These are phyloP conservation scores for Diaporthe vaccinii DNA, from an alignment of 2,329 filamentous ascomycete species.

Conservation along the genomic window DNA sequence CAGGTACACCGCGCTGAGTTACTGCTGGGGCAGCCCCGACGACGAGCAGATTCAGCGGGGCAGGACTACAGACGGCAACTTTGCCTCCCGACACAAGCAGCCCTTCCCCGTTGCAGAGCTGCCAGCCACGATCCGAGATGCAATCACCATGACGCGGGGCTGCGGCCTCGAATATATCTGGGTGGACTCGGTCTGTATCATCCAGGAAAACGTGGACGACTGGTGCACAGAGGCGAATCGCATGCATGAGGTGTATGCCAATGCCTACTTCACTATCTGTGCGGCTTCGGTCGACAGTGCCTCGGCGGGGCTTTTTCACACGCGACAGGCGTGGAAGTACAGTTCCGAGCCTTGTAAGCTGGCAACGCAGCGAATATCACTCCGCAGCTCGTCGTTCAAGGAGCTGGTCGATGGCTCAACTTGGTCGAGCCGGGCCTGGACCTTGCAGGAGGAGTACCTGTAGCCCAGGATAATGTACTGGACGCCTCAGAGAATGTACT, in stretches of 20 bases:
- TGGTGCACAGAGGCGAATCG: background rate
- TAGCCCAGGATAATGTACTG: slow-evolving; percentile 2
- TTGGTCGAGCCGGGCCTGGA: background rate
- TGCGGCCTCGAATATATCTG: background rate
- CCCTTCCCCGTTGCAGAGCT: background rate
- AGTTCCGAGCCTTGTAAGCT: background rate
- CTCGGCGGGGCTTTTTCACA: background rate
- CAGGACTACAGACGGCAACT: background rate
- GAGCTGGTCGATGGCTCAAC: background rate
- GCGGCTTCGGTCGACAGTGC: background rate
- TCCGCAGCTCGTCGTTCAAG: background rate
- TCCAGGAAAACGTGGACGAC: background rate
- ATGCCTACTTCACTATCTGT: background rate
- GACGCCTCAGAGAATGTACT: background rate
- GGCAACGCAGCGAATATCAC: background rate
- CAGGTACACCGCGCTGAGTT: background rate
- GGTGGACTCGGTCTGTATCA: background rate
- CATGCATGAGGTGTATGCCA: slow-evolving; percentile 1
- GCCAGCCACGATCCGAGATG: background rate
- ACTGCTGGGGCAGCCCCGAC: background rate
- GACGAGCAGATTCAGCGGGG: background rate
- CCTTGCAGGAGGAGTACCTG: background rate
- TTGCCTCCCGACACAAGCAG: background rate
- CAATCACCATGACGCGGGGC: background rate
- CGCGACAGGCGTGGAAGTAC: background rate